Evolutionary conservation across 1,284 basidiomycete species (phyloP).

Genomic region (Pseudozyma sp.): DNA sequence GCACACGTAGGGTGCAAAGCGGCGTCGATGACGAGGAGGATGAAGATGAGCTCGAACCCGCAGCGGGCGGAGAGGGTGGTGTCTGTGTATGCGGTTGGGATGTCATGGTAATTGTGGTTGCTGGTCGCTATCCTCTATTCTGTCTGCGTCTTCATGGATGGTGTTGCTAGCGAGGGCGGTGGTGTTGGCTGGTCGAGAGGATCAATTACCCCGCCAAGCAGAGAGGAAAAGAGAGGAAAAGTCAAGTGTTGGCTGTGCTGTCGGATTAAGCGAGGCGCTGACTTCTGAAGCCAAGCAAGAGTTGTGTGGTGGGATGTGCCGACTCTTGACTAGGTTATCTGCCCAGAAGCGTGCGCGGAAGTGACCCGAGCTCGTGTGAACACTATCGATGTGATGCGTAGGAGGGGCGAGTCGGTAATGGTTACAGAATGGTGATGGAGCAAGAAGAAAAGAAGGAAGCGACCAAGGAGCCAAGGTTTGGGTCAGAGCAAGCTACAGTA

Average conservation of each 20-base stretch:
- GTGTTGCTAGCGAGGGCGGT: too few species aligned
- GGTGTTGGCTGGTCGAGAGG: too few species aligned
- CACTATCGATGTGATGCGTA: not conserved
- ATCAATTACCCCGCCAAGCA: too few species aligned
- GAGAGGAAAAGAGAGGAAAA: too few species aligned
- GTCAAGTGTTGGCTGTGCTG: not conserved
- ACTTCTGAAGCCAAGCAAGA: not conserved
- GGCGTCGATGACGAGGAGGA: slow-evolving; percentile 11
- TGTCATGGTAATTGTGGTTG: not conserved
- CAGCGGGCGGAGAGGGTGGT: slow-evolving; percentile 12
- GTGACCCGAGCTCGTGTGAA: too few species aligned
- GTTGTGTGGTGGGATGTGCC: not conserved
- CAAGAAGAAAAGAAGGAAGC: not conserved
- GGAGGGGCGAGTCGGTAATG: too few species aligned
- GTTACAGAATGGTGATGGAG: too few species aligned
- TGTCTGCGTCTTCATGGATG: too few species aligned
- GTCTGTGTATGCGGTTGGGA: not conserved
- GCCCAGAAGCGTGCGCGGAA: too few species aligned
- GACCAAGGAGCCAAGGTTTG: not conserved
- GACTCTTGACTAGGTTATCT: too few species aligned
- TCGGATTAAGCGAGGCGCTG: not conserved
- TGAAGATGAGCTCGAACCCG: slow-evolving; percentile 1
- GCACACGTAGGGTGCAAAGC: slow-evolving; percentile 56
- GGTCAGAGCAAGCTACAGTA: not conserved
- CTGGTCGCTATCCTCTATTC: too few species aligned